phyloP scores from a whole-genome alignment of 805 yeast genomes.

The Zygosaccharomyces rouxii region DNA sequence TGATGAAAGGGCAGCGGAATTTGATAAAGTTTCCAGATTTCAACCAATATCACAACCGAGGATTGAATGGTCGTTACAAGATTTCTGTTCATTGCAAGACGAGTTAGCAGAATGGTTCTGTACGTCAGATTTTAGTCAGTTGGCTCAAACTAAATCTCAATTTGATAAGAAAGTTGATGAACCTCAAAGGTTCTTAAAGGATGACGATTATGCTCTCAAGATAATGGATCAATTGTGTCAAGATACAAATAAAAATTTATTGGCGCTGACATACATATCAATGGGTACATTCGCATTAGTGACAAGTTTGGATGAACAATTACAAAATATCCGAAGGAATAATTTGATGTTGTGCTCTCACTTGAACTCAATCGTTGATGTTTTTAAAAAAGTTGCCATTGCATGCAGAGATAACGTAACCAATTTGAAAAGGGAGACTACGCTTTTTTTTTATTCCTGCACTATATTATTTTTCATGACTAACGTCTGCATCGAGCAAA shows the following conservation, averaged over 20 bases:
- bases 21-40: slow-evolving; percentile 15
- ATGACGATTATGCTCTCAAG: slow-evolving; percentile 18
- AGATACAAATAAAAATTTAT: slow-evolving; percentile 11
- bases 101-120: slow-evolving; percentile 50
- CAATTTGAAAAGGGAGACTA: slow-evolving; percentile 20
- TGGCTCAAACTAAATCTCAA: slow-evolving; percentile 15
- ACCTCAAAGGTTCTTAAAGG: slow-evolving; percentile 13
- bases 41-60: slow-evolving; percentile 39
- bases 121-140: slow-evolving; percentile 26
- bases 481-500: slow-evolving; percentile 22
- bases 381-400: slow-evolving; percentile 22
- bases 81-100: slow-evolving; percentile 33
- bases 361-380: slow-evolving; percentile 14
- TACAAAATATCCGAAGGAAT: slow-evolving; percentile 21
- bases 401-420: slow-evolving; percentile 24
- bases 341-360: slow-evolving; percentile 16
- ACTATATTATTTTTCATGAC: slow-evolving; percentile 26
- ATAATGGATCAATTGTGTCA: slow-evolving; percentile 4
- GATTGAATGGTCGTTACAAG: slow-evolving; percentile 42
- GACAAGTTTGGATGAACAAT: slow-evolving; percentile 16
- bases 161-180: slow-evolving; percentile 15
- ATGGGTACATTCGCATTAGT: slow-evolving; percentile 24
- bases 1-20: slow-evolving; percentile 37
- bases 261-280: slow-evolving; percentile 26
- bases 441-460: slow-evolving; percentile 24